phyloP scores from a whole-genome alignment of 352 stramenopile species.

The Halophytophthora batemanensis region DNA sequence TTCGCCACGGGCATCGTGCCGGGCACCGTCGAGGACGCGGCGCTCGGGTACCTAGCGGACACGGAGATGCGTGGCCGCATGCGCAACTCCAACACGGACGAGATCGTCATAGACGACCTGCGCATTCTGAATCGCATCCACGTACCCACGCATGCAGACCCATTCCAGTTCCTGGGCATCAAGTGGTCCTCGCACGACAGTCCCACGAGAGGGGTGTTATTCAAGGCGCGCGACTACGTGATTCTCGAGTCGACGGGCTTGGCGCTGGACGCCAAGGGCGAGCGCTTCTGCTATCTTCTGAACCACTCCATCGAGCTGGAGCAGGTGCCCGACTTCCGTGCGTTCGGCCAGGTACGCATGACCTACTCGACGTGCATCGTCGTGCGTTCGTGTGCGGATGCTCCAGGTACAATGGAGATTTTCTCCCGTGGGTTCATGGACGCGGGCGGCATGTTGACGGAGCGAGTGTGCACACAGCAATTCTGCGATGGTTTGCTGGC shows the following conservation, averaged over 20 bases:
- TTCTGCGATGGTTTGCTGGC: constrained; percentile 38
- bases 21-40: constrained; percentile 32
- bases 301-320: constrained; percentile 33
- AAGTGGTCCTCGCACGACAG: constrained; percentile 21
- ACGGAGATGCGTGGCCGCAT: constrained; percentile 27
- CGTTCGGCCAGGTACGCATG: constrained; percentile 22
- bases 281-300: constrained; percentile 28
- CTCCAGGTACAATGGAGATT: constrained; percentile 34
- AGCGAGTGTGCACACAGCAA: constrained; percentile 18
- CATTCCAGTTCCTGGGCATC: constrained; percentile 24
- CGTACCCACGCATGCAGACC: constrained; percentile 21
- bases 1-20: constrained; percentile 25
- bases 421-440: constrained; percentile 47
- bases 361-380: constrained; percentile 37
- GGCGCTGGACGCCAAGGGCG: constrained; percentile 26
- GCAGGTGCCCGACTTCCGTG: constrained; percentile 25
- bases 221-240: constrained; percentile 50
- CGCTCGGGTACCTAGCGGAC: constrained; percentile 29
- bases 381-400: constrained; percentile 15
- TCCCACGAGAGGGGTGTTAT: constrained; percentile 12
- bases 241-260: constrained; percentile 46
- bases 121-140: constrained; percentile 26
- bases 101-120: constrained; percentile 23
- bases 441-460: constrained; percentile 24
- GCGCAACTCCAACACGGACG: constrained; percentile 17